These are phyloP conservation scores for Speleostelium caveatum DNA, from an alignment of 78 protist species.

Conservation along the genomic window DNA sequence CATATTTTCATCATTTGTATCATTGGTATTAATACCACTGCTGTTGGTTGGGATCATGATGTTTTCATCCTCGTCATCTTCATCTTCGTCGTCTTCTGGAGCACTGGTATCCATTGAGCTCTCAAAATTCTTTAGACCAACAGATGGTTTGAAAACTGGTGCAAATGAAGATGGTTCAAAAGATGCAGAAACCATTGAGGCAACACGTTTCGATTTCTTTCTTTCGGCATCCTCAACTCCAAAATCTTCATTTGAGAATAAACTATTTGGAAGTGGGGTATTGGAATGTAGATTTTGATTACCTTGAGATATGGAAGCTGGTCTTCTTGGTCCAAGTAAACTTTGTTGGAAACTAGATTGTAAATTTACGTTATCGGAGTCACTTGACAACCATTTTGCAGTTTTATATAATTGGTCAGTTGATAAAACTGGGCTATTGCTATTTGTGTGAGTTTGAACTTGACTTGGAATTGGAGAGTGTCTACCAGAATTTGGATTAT, in stretches of 20 bases:
- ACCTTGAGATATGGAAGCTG: conserved; percentile 1
- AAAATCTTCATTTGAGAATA: neutral
- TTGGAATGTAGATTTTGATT: conserved; percentile 44
- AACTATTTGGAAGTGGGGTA: conserved; percentile 7
- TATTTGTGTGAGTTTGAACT: conserved; percentile 19
- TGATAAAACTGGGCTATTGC: conserved; percentile 76
- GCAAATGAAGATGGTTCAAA: conserved; percentile 57
- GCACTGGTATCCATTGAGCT: neutral
- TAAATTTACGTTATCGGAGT: neutral
- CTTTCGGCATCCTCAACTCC: conserved; percentile 14
- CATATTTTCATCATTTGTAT: neutral
- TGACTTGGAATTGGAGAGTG: conserved; percentile 1
- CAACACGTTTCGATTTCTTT: conserved; percentile 48
- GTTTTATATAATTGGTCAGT: conserved; percentile 70
- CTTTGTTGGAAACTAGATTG: conserved; percentile 22
- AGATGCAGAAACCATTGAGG: conserved; percentile 69
- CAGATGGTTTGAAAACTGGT: conserved; percentile 64
- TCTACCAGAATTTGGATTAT: neutral
- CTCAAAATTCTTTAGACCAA: conserved; percentile 5
- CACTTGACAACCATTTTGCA: conserved; percentile 71
- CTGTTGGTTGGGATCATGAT: neutral
- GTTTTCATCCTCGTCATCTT: conserved; percentile 11
- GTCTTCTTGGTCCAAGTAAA: neutral
- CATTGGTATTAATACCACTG: neutral
- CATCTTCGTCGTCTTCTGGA: neutral